These are phyloP conservation scores for Leccinum subgranulosum DNA, from an alignment of 768 basidiomycete genomes.

Conservation along the genomic window DNA sequence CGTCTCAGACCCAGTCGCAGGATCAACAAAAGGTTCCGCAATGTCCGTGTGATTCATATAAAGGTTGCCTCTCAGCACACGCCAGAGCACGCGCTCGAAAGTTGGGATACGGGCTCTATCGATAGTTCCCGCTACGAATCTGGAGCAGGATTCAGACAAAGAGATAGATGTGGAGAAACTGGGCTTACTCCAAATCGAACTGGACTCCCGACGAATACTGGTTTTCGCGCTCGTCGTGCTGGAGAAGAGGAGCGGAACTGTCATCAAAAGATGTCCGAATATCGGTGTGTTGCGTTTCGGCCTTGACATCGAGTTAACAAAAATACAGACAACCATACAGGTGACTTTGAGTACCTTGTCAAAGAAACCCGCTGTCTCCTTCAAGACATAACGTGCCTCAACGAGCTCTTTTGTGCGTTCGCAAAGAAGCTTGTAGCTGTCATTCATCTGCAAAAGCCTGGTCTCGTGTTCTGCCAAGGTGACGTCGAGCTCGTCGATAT, in stretches of 20 bases:
- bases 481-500: slow-evolving; percentile 88
- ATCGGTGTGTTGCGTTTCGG: slow-evolving; percentile 72
- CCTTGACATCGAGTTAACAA: slow-evolving; percentile 42
- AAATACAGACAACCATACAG: not conserved
- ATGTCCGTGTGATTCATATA: slow-evolving; percentile 99
- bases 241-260: slow-evolving; percentile 83
- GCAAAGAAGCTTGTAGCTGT: slow-evolving; percentile 84
- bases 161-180: not conserved
- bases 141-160: slow-evolving; percentile 25
- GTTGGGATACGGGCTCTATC: slow-evolving; percentile 88
- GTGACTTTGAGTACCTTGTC: slow-evolving; percentile 54
- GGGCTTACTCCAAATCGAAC: slow-evolving; percentile 84
- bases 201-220: slow-evolving; percentile 53
- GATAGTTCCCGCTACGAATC: slow-evolving; percentile 95
- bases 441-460: slow-evolving; percentile 86
- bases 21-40: slow-evolving; percentile 86
- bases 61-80: slow-evolving; percentile 93
- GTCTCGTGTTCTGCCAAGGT: slow-evolving; percentile 85
- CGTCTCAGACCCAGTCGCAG: slow-evolving; percentile 75
- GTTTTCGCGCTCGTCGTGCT: slow-evolving; percentile 82
- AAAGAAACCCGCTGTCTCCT: slow-evolving; percentile 96
- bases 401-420: slow-evolving; percentile 83
- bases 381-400: slow-evolving; percentile 91
- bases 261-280: slow-evolving; percentile 92
- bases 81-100: slow-evolving; percentile 97